phyloP scores from a whole-genome alignment of 495 filamentous ascomycete genomes.

The Venustampulla echinocandica region DNA sequence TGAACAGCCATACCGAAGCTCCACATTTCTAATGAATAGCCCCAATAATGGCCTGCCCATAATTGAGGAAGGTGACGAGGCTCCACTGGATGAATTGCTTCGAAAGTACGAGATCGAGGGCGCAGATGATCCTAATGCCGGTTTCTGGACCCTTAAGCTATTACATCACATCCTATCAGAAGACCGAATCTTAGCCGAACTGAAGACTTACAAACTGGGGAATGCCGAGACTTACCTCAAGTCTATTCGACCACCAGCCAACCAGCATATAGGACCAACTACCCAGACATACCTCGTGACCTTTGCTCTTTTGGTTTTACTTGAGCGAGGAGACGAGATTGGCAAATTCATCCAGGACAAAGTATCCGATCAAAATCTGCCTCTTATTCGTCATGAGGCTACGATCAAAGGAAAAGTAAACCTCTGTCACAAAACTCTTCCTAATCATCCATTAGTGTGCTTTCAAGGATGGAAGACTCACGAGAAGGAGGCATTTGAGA shows the following conservation, averaged over 20 bases:
- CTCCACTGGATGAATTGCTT: not conserved
- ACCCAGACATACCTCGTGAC: not conserved
- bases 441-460: not conserved
- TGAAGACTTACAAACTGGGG: not conserved
- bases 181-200: not conserved
- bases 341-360: not conserved
- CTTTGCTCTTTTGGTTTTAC: not conserved
- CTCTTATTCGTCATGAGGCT: not conserved
- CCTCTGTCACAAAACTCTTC: not conserved
- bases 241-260: not conserved
- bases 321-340: constrained; percentile 1
- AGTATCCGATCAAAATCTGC: constrained; percentile 2
- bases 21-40: not conserved
- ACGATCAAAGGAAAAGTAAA: not conserved
- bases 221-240: not conserved
- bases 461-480: not conserved
- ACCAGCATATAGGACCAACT: not conserved
- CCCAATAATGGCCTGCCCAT: not conserved
- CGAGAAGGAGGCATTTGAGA: not conserved
- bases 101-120: not conserved
- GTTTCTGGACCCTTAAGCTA: not conserved
- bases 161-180: not conserved
- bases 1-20: not conserved
- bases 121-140: not conserved
- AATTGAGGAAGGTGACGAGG: not conserved